Conservation (phyloP, 495 filamentous ascomycete species). For the Niebla homalea region DNA sequence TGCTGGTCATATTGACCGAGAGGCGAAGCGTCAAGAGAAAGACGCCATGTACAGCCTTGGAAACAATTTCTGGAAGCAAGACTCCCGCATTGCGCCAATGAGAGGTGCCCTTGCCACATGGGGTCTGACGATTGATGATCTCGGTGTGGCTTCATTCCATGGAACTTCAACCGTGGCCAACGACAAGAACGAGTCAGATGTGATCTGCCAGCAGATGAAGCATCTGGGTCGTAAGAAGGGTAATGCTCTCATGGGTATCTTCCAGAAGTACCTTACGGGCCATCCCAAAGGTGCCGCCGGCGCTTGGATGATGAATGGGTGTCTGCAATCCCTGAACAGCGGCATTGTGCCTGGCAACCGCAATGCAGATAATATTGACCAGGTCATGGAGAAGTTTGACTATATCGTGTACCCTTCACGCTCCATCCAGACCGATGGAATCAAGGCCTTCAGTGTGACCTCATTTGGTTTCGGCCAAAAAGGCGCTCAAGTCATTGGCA, state of each 20-base stretch:
- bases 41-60: conserved; percentile 82
- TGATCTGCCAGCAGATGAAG: conserved; percentile 89
- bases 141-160: conserved; percentile 93
- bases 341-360: conserved; percentile 93
- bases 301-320: conserved; percentile 99
- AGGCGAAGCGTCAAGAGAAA: conserved; percentile 79
- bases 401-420: conserved; percentile 94
- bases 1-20: conserved; percentile 72
- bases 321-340: conserved; percentile 82
- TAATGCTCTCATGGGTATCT: conserved; percentile 91
- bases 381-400: conserved; percentile 92
- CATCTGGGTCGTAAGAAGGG: conserved; percentile 93
- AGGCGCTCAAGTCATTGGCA: conserved; percentile 91
- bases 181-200: conserved; percentile 98
- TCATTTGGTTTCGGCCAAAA: conserved; percentile 99
- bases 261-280: conserved; percentile 98
- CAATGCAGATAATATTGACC: conserved; percentile 95
- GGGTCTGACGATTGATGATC: conserved; percentile 95
- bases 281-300: conserved; percentile 98
- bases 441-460: conserved; percentile 97
- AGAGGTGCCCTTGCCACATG: conserved; percentile 91
- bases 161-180: conserved; percentile 97
- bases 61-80: conserved; percentile 97
- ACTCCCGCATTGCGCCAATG: conserved; percentile 83
- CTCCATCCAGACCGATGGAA: conserved; percentile 90